phyloP scores from a whole-genome alignment of 2,329 filamentous ascomycete species.

The Colletotrichum aenigma region DNA sequence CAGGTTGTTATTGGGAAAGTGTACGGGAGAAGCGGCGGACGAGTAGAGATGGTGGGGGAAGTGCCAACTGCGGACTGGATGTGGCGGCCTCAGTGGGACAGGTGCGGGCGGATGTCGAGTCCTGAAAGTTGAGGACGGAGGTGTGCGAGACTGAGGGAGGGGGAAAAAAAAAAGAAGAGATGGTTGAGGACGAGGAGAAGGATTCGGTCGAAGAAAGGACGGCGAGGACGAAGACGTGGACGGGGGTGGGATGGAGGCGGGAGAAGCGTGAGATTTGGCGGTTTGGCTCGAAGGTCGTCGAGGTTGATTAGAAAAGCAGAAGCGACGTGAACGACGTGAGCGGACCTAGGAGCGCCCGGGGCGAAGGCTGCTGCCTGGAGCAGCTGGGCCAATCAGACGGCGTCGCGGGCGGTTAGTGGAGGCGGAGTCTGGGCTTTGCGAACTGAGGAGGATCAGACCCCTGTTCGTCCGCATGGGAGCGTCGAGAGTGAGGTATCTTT shows the following conservation, averaged over 20 bases:
- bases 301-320: slow-evolving; percentile 23
- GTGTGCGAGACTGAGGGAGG: background rate
- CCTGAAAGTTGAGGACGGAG: slow-evolving; percentile 1
- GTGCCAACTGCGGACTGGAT: background rate
- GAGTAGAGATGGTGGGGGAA: background rate
- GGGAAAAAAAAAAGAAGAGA: background rate
- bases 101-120: slow-evolving; percentile 1
- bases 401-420: slow-evolving; percentile 26
- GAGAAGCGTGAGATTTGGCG: slow-evolving; percentile 1
- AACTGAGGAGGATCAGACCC: slow-evolving; percentile 11
- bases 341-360: slow-evolving; percentile 24
- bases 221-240: background rate
- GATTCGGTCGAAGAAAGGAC: slow-evolving; percentile 17
- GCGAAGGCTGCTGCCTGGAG: slow-evolving; percentile 37
- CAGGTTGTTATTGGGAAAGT: background rate
- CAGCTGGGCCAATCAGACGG: slow-evolving; percentile 18
- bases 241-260: background rate
- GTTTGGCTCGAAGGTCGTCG: slow-evolving; percentile 4
- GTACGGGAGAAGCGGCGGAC: background rate
- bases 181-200: slow-evolving; percentile 22
- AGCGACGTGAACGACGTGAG: background rate
- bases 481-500: background rate
- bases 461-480: background rate
- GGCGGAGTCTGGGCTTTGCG: slow-evolving; percentile 27
- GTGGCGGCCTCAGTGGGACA: slow-evolving; percentile 15